Evolutionary conservation across 164 flowering plant species (phyloP).

Genomic region (Echeveria elegans): DNA sequence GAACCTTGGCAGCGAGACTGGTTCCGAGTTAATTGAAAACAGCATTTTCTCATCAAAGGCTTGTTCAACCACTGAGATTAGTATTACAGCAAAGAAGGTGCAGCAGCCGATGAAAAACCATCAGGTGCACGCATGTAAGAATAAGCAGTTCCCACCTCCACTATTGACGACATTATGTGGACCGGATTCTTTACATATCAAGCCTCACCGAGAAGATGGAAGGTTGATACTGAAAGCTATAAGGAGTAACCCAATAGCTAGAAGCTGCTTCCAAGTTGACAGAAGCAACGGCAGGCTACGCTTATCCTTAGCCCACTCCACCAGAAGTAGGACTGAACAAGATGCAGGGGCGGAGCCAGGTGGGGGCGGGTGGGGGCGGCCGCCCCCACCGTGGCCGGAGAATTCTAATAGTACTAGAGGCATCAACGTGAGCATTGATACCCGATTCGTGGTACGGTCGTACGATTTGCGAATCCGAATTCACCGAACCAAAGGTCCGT

Average conservation of each 20-base stretch:
- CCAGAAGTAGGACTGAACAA: conserved; percentile 25
- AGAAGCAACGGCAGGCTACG: conserved; percentile 60
- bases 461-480: no score
- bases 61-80: not conserved
- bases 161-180: conserved; percentile 63
- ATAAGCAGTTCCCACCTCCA: conserved; percentile 72
- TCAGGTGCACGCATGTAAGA: conserved; percentile 15
- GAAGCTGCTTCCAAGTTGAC: conserved; percentile 41
- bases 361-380: no score
- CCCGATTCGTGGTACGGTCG: no score
- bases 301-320: no score
- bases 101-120: not conserved
- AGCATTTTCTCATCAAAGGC: conserved; percentile 14
- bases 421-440: no score
- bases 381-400: no score
- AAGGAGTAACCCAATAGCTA: conserved; percentile 22
- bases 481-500: no score
- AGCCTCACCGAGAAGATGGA: conserved; percentile 54
- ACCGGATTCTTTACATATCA: conserved; percentile 26
- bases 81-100: conserved; percentile 12
- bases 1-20: conserved; percentile 42
- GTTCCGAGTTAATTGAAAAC: conserved; percentile 21
- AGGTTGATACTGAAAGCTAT: conserved; percentile 52
- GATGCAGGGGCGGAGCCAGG: no score
- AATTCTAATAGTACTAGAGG: no score